Evolutionary conservation across 148 eudicot species (phyloP).

Genomic region (Rhododendron ovatum): DNA sequence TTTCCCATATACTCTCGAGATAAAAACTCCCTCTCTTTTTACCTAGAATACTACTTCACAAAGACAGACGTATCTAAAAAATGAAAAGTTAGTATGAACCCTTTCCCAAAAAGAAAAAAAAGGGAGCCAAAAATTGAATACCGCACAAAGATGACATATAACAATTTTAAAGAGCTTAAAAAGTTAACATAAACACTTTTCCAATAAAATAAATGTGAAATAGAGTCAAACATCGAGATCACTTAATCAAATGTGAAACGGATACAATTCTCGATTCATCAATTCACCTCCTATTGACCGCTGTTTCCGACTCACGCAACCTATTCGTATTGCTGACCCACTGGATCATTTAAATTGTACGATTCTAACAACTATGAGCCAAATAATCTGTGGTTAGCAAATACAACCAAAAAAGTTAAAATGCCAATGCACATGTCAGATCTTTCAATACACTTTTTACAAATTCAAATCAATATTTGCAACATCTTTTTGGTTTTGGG

Average conservation of each 20-base stretch:
- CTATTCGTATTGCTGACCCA: neutral
- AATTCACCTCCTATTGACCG: no score
- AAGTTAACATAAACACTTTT: neutral
- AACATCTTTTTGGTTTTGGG: neutral
- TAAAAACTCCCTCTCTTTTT: neutral
- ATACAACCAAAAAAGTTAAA: no score
- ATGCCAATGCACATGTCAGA: no score
- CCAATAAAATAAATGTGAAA: neutral
- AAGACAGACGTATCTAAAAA: neutral
- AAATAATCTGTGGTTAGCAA: no score
- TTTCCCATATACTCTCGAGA: neutral
- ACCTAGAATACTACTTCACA: neutral
- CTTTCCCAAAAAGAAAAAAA: neutral
- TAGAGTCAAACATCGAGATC: no score
- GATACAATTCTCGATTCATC: neutral
- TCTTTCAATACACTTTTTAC: no score
- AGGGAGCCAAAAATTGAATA: neutral
- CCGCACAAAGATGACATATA: neutral
- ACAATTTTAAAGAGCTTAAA: neutral
- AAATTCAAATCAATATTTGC: neutral
- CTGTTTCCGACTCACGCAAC: neutral
- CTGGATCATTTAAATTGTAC: neutral
- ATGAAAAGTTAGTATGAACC: neutral
- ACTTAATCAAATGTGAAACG: no score
- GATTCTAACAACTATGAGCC: no score